phyloP scores from a whole-genome alignment of 2,329 filamentous ascomycete genomes.

The Teratosphaeria epicoccoides region DNA sequence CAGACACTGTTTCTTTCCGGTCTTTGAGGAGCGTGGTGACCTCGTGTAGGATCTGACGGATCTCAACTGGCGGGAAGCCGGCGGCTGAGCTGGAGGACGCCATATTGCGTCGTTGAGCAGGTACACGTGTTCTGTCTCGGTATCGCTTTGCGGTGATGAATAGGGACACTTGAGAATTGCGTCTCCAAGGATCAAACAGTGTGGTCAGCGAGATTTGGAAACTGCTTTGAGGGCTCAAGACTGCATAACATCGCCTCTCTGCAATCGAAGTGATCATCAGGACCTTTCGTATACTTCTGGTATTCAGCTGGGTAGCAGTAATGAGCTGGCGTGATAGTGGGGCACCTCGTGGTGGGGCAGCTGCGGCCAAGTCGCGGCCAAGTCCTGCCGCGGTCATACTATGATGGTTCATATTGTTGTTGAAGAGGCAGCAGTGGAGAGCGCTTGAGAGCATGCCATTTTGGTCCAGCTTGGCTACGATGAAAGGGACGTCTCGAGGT shows the following conservation, averaged over 20 bases:
- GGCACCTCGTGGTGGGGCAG: too few species aligned
- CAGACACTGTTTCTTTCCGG: conserved; percentile 46
- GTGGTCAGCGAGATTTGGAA: not conserved
- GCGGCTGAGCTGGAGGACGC: not conserved
- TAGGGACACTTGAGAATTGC: not conserved
- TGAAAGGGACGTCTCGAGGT: too few species aligned
- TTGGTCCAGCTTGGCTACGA: too few species aligned
- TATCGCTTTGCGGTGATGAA: not conserved
- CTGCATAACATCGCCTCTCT: not conserved
- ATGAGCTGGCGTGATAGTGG: too few species aligned
- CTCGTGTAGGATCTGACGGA: conserved; percentile 38
- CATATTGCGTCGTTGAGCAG: not conserved
- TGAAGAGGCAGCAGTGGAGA: too few species aligned
- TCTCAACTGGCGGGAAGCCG: conserved; percentile 31
- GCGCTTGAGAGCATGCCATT: too few species aligned
- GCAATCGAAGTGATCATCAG: not conserved
- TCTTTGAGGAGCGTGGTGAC: conserved; percentile 44
- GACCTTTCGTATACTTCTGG: not conserved
- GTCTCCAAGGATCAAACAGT: not conserved
- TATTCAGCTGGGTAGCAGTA: too few species aligned
- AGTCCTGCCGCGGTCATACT: too few species aligned
- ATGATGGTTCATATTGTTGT: too few species aligned
- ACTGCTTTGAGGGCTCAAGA: not conserved
- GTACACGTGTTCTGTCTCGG: not conserved
- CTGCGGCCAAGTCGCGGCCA: too few species aligned